Base-by-base conservation (phyloP, 2,329 filamentous ascomycete species). In the Colletotrichum musae region DNA sequence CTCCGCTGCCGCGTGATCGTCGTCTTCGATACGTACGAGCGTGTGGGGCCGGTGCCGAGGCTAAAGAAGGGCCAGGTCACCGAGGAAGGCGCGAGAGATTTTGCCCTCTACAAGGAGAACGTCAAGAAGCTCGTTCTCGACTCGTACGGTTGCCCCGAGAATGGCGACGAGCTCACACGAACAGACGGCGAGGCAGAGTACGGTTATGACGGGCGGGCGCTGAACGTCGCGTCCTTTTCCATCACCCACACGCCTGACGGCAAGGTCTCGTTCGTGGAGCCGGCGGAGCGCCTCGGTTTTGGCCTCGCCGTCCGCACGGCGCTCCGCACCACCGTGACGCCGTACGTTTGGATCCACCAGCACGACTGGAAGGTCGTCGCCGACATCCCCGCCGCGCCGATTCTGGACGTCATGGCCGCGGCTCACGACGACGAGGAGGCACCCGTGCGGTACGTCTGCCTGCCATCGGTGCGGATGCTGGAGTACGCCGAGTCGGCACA, bases 261-360 rank as follows among this genome's bases (percentile, higher is more conserved):
- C 1, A 77, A 73, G 2, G 74, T 88, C n/a, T 79, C 79, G 0
- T 88, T 88, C 66, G 79, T 89, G 61, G 86, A 88, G 72, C 80
- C 84, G 4, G 58, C 72, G 0, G 78, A 79, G 41, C 80, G 85
- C 0, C 73, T 89, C 2, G 87, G 87, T 0, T 89, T 89, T 56
- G 87, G 86, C 0, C 77, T 89, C 1, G 86, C 83, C 1, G 85
- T 89, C 21, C 84, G 87, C 13, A 84, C 85, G 0, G 87, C 86
- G 0, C 74, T 89, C 53, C 79, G 86, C 3, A 61, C 81, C 5
- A 79, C 82, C 0, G 70, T 76, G 13, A 88, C 87, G 1, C 84
- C 85, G 0, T 87, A 87, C 53, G 85, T 88, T 16, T 89, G 87
- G 86, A 76, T 89, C 0, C 86, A 88, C 70, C 87, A 89, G 75